Conservation (phyloP, 2,329 filamentous ascomycete species). For the Massarina eburnea region DNA sequence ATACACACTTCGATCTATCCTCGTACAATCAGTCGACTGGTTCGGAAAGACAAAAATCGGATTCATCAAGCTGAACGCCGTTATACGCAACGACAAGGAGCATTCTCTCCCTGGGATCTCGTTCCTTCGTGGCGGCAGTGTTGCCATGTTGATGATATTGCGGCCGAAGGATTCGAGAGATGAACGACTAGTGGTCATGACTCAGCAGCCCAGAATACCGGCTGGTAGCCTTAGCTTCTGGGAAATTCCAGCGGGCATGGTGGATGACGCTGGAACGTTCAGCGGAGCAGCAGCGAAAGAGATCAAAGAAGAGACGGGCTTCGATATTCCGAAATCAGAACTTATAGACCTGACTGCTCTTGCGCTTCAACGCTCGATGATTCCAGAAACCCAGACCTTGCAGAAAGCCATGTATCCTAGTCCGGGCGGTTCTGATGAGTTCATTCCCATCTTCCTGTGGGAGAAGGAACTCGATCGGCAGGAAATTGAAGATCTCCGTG, state of each 20-base stretch:
- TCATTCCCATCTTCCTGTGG: slow-evolving; percentile 56
- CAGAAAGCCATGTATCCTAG: slow-evolving; percentile 56
- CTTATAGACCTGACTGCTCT: slow-evolving; percentile 56
- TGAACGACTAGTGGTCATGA: slow-evolving; percentile 54
- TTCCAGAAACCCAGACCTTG: slow-evolving; percentile 22
- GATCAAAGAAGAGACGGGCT: slow-evolving; percentile 57
- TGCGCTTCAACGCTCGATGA: slow-evolving; percentile 41
- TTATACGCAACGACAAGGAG: slow-evolving; percentile 49
- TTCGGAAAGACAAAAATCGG: slow-evolving; percentile 48
- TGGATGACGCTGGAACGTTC: slow-evolving; percentile 39
- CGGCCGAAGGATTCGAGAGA: slow-evolving; percentile 44
- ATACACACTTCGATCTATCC: slow-evolving; percentile 55
- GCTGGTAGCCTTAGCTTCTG: slow-evolving; percentile 53
- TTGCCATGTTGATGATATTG: slow-evolving; percentile 57
- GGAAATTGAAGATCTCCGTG: slow-evolving; percentile 52
- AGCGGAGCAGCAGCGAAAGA: slow-evolving; percentile 30
- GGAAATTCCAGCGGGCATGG: slow-evolving; percentile 60
- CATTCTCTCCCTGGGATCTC: slow-evolving; percentile 53
- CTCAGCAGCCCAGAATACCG: slow-evolving; percentile 57
- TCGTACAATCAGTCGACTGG: slow-evolving; percentile 57
- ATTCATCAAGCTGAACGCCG: slow-evolving; percentile 56
- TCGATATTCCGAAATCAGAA: slow-evolving; percentile 52
- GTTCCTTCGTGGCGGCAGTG: slow-evolving; percentile 57
- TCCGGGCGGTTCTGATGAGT: slow-evolving; percentile 58
- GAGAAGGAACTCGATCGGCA: slow-evolving; percentile 51